Evolutionary conservation across 1,284 basidiomycete species (phyloP), one percentile per base, ranked within the genome.

Genomic region (Sphaerobolus stellatus): DNA sequence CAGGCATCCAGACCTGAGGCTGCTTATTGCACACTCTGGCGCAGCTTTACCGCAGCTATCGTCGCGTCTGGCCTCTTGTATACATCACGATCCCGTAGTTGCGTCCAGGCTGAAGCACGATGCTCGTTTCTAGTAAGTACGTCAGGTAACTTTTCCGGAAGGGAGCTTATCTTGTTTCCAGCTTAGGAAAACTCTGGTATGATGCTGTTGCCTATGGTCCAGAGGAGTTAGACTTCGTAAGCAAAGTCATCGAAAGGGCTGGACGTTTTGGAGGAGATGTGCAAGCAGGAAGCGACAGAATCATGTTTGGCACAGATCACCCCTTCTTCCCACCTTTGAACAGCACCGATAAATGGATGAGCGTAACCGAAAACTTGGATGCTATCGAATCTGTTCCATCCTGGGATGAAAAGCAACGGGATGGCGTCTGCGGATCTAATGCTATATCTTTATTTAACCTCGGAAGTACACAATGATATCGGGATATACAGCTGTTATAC

Each of bases 261-360:
- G 70, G 69, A 11, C 70, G 73, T 38, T 90, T 81, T 65, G 72
- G 68, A 3, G 38, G 45, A 54, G 58, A 69, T n/a, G 71, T 13
- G 61, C 71, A 69, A 56, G 44, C 67, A 50, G 81, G 81, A 2
- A 84, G 81, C 56, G 71, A 73, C 53, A 75, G 82, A 60, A 82
- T 94, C 76, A 64, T 93, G 46, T 93, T 91, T 63, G 91, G 92
- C 7, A 94, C 92, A 18, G 92, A 94, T 63, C 89, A 93, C 67
- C 92, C 92, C 1, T 94, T 94, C 76, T 94, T 94, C 73, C 91
- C 91, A 4, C 91, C 91, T 5, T 75, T 93, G 30, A 74, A 74
- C 48, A 57, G 58, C 18, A 78, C 77, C 38, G 84, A 84, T 59
- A 89, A 83, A 63, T 92, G 92, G 92, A 80, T 75, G 69, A 91